Base-by-base conservation (phyloP, 495 filamentous ascomycete species). In the Massariosphaeria phaeospora region DNA sequence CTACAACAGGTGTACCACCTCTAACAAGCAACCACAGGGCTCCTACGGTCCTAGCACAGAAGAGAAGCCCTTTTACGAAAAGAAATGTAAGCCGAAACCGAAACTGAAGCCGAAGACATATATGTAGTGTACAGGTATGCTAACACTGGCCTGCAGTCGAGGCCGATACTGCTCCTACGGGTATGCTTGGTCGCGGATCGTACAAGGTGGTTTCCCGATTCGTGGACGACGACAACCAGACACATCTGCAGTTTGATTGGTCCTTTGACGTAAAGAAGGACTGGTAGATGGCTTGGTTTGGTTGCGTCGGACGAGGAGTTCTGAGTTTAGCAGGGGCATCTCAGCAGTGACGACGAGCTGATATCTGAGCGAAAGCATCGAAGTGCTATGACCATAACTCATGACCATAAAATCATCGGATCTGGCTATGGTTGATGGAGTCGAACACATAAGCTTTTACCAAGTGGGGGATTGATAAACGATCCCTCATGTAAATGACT, bases 231-330 rank as follows among this genome's bases (percentile, higher is more conserved):
- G 93, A 98, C 72, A 76, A 87, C 57, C 79, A 88, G 68, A 81
- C 75, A 26, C 89, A 97, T 70, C 76, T 98, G 33, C 72, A 82
- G 63, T 97, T 98, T 71, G 83, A 91, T 51, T 98, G 93, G 93
- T 77, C 80, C 43, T 96, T 98, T 63, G 85, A 95, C 61, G 95
- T 98, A 66, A 78, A 81, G 69, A 98, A 96, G 77, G 86, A 91
- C 66, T 97, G 93, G 94, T 85, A 63, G 58, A n/a, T 15, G 18
- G 26, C 6, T 6, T 30, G 29, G 6, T 18, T 18, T 5, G 5
- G n/a, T 39, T 6, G n/a, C n/a, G 35, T 18, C 20, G 35, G 35
- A 33, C n/a, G 30, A 8, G 30, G 30, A 8, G 30, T 33, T 33
- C n/a, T n/a, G n/a, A n/a, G n/a, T n/a, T n/a, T n/a, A n/a, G n/a